Evolutionary conservation across 495 filamentous ascomycete species (phyloP).

Genomic region (Talaromyces ruber): DNA sequence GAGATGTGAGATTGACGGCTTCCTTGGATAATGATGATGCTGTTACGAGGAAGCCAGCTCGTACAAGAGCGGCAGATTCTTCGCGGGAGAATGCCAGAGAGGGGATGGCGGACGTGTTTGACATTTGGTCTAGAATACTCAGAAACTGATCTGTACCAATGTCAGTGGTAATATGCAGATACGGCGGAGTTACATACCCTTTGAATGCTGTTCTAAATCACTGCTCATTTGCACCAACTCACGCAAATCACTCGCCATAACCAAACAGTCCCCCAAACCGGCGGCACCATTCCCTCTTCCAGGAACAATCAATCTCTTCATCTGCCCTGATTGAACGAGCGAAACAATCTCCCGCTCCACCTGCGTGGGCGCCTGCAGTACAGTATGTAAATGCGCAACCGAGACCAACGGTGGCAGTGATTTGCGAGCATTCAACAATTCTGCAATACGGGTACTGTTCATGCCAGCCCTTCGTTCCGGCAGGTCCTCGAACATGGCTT

Average conservation of each 20-base stretch:
- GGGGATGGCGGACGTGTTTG: constrained; percentile 42
- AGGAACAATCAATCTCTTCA: constrained; percentile 60
- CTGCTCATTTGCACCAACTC: constrained; percentile 36
- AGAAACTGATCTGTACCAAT: constrained; percentile 43
- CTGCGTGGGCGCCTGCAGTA: constrained; percentile 56
- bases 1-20: constrained; percentile 41
- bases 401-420: constrained; percentile 63
- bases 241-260: constrained; percentile 58
- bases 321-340: constrained; percentile 46
- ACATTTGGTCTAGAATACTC: constrained; percentile 43
- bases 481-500: constrained; percentile 60
- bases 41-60: constrained; percentile 63
- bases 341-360: constrained; percentile 68
- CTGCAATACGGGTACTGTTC: constrained; percentile 62
- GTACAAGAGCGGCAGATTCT: constrained; percentile 52
- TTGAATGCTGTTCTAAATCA: constrained; percentile 41
- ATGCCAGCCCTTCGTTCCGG: constrained; percentile 58
- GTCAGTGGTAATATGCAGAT: neutral
- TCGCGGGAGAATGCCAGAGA: constrained; percentile 35
- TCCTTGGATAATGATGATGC: constrained; percentile 36
- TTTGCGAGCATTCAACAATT: constrained; percentile 59
- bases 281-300: constrained; percentile 51
- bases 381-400: constrained; percentile 60
- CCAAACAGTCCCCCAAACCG: constrained; percentile 60
- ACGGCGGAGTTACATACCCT: constrained; percentile 18